These are phyloP conservation scores for Elasticomyces elasticus DNA, from an alignment of 495 filamentous ascomycete species.

Conservation along the genomic window DNA sequence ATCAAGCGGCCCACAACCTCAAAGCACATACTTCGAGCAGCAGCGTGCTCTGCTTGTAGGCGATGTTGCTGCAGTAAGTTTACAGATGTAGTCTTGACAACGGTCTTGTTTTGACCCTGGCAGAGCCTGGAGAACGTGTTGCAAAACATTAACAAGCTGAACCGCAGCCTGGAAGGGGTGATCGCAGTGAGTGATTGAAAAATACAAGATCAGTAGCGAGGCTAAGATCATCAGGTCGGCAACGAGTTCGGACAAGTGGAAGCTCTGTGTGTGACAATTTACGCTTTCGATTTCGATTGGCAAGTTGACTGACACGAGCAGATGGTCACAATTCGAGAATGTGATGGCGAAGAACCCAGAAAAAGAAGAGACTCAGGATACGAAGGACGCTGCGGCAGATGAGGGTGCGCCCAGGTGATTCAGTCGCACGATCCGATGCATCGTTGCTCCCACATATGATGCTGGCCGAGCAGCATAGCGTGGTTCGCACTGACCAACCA, in stretches of 20 bases:
- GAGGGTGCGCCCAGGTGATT: not conserved
- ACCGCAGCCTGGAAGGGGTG: slow-evolving; percentile 85
- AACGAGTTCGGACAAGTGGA: slow-evolving; percentile 97
- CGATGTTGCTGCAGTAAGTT: slow-evolving; percentile 65
- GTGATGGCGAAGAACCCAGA: slow-evolving; percentile 77
- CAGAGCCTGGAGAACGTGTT: slow-evolving; percentile 89
- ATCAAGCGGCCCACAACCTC: not conserved
- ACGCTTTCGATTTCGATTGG: too few relatives aligned
- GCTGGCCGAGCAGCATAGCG: too few relatives aligned
- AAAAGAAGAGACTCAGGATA: slow-evolving; percentile 29
- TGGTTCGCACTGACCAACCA: too few relatives aligned
- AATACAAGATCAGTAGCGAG: not conserved
- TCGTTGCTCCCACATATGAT: too few relatives aligned
- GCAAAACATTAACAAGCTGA: slow-evolving; percentile 90
- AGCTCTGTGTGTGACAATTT: too few relatives aligned
- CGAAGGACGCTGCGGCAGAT: slow-evolving; percentile 18
- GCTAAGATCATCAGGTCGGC: slow-evolving; percentile 70
- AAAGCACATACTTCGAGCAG: slow-evolving; percentile 54
- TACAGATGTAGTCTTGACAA: not conserved
- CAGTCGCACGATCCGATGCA: too few relatives aligned
- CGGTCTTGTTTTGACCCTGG: not conserved
- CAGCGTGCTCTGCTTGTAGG: slow-evolving; percentile 67
- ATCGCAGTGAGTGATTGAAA: slow-evolving; percentile 64
- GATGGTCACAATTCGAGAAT: slow-evolving; percentile 95
- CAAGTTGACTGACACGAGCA: too few relatives aligned